Base-by-base conservation (phyloP, 352 stramenopile species). In the Phytopythium kandeliae region DNA sequence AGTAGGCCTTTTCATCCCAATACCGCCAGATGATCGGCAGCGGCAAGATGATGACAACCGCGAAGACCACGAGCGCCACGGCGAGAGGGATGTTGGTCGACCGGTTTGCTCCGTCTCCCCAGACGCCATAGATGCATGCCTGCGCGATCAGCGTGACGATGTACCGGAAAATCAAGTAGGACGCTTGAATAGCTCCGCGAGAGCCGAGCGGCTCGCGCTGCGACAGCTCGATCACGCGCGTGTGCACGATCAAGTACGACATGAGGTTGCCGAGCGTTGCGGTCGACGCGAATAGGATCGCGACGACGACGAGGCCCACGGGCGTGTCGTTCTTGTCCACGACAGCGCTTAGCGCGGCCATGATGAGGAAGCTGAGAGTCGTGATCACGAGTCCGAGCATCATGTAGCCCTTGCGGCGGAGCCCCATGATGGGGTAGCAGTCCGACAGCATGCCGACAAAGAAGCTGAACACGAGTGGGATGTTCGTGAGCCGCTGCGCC, bases 371-470 rank as follows among this genome's bases (percentile, higher is more conserved):
- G 35, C 63, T 63, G 3, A 60, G 21, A 4, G 60, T 61, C 3
- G 70, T 66, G 1, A 60, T 51, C 13, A 46, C 40, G 35, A 77
- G 49, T 0, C 86, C 86, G n/a, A 88, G 35, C 4, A 88, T 55
- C 46, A 89, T 79, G 58, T 96, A 96, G 24, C 68, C 63, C 57
- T 92, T 92, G 12, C 84, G 69, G 21, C 78, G 83, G 19, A 77
- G 70, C 8, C 84, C 80, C 51, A 72, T 70, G 56, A 96, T 85
- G n/a, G 86, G 86, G 48, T 85, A 80, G 38, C 66, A 86, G 58
- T 95, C 86, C 9, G 67, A 79, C 6, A 95, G 28, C 25, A 94
- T 64, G 36, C 84, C 89, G 38, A 93, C 71, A 22, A 95, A 43
- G 34, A 96, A 84, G 54, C 89, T 93, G 34, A 89, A 64, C 1